Evolutionary conservation across 805 yeast species (phyloP), one percentile per base, ranked within the genome.

Genomic region (Candida glaebosa): DNA sequence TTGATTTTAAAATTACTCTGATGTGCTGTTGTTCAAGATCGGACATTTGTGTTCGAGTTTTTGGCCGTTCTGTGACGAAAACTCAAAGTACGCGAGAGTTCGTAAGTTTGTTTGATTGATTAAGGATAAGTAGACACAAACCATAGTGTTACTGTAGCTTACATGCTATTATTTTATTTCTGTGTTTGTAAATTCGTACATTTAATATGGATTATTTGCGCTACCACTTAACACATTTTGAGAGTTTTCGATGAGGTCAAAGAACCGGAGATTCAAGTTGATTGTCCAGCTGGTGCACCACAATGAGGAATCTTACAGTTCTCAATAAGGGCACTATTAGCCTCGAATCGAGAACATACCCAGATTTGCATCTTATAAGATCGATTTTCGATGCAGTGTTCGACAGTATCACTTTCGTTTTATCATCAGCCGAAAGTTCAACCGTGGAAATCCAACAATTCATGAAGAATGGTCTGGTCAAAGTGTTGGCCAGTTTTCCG

Each of bases 361-460:
- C 91, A 0, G 90, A 83, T 51, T 61, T 82, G 42, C 67, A 68
- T n/a, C 64, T 81, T 5, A 51, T 70, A 2, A 72, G 75, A 14
- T 63, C 85, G 1, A 75, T 68, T 9, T 87, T 87, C 53, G 96
- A 88, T 57, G 75, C 85, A 0, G 76, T 86, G 25, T 74, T 83
- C 7, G 93, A 87, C 57, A 76, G 86, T 41, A 69, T 88, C 30
- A 79, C 93, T 0, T 75, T 80, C 48, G 84, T 77, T 1, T 66
- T 86, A 38, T 71, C 79, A 15, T 63, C 73, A 46, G 69, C 43
- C 25, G 85, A 80, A 31, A 69, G 77, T 31, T 77, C 77, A 17
- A 51, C 69, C 5, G 58, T 83, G 38, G 96, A 87, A 61, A 84
- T 86, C n/a, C 93, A 85, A 52, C 90, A 84, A 57, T 78, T 78